Percentiles rank a stretch among this genome's conserved stretches.
Conservation (phyloP, 2,329 filamentous ascomycete genomes). For the Aureobasidium uvarum region DNA sequence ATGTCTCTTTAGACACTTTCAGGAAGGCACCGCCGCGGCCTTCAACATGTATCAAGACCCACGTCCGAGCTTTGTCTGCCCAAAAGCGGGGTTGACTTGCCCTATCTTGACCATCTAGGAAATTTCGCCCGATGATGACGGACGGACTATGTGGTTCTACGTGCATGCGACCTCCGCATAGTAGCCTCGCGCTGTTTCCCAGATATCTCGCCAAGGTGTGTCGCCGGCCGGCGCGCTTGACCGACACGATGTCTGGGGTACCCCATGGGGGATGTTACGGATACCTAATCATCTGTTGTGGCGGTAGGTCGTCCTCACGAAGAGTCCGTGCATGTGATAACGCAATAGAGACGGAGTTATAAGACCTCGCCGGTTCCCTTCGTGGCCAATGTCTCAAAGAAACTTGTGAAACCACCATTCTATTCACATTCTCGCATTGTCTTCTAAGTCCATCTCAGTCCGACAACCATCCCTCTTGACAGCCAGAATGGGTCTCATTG, state of each 20-base stretch:
- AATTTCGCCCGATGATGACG: not conserved
- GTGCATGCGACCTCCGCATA: too few relatives aligned
- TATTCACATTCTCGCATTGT: not conserved
- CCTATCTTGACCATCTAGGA: not conserved
- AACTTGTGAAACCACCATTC: not conserved
- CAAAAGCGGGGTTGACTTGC: not conserved
- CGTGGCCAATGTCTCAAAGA: not conserved
- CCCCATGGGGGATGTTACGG: not conserved
- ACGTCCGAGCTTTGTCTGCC: not conserved
- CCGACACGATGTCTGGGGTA: not conserved
- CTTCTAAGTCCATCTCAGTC: not conserved
- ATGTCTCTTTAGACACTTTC: not conserved
- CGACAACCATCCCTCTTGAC: not conserved
- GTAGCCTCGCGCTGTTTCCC: not conserved
- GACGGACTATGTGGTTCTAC: not conserved
- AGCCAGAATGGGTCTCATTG: constrained; percentile 26
- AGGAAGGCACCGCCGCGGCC: not conserved
- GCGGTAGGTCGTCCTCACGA: not conserved
- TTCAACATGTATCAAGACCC: not conserved
- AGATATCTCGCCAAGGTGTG: not conserved
- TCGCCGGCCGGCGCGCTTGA: too few relatives aligned
- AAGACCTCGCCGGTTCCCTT: not conserved
- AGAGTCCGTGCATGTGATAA: not conserved
- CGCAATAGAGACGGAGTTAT: not conserved
- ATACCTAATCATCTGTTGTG: not conserved